phyloP scores from a whole-genome alignment of 441 rosid species.

The Erodium moschatum region DNA sequence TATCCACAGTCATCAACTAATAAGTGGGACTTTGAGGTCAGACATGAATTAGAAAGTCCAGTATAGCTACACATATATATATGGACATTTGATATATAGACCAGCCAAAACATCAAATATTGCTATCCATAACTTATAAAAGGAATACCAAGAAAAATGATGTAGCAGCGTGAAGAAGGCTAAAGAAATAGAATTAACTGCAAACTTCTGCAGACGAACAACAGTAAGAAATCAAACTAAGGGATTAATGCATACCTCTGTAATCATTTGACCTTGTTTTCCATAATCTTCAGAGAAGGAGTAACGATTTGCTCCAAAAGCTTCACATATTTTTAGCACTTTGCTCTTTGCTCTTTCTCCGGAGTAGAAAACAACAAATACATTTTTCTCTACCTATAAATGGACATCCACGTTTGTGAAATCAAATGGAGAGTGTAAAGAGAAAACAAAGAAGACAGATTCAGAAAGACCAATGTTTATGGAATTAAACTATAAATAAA shows the following conservation, averaged over 20 bases:
- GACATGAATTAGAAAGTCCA: not conserved
- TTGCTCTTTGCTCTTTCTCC: conserved; percentile 39
- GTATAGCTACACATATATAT: not conserved
- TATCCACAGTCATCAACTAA: not conserved
- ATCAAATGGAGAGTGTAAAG: conserved; percentile 5
- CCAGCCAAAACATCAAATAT: not conserved
- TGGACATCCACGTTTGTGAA: conserved; percentile 4
- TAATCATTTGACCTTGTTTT: conserved; percentile 35
- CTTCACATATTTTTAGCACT: conserved; percentile 42
- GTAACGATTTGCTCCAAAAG: conserved; percentile 43
- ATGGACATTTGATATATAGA: not conserved
- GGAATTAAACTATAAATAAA: not conserved
- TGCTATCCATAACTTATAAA: not conserved
- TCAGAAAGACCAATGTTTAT: not conserved
- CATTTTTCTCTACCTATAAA: conserved; percentile 40
- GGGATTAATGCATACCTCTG: conserved; percentile 26
- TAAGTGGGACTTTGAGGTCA: not conserved
- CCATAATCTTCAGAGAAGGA: conserved; percentile 32
- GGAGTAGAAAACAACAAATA: conserved; percentile 36
- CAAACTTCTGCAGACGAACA: not conserved
- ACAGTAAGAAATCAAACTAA: not conserved
- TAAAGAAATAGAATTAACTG: conserved; percentile 5
- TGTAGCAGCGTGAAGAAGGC: not conserved
- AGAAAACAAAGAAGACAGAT: not conserved
- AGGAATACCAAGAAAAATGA: not conserved